These are phyloP conservation scores for Arbutus unedo DNA, from an alignment of 148 eudicot species.

Conservation along the genomic window DNA sequence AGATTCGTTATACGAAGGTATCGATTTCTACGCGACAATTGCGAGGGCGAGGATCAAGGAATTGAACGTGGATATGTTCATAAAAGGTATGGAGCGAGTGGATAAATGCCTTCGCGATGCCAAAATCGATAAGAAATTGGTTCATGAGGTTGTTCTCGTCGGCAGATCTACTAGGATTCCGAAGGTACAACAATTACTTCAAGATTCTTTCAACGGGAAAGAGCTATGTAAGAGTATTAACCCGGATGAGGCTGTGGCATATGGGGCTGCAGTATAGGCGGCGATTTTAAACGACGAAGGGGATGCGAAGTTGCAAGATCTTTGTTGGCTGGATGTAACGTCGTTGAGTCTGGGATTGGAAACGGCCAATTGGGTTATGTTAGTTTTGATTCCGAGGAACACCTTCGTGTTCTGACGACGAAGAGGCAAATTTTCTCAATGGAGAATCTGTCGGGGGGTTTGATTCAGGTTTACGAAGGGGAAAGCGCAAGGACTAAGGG, in stretches of 20 bases:
- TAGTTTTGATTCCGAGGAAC: neutral
- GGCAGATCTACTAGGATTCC: neutral
- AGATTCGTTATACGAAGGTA: constrained; percentile 15
- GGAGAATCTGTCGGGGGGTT: constrained; percentile 13
- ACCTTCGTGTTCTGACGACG: neutral
- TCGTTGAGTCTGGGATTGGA: neutral
- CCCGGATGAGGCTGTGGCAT: constrained; percentile 15
- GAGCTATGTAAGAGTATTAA: constrained; percentile 15
- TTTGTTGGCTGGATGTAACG: neutral
- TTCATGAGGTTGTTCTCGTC: neutral
- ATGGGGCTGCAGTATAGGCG: constrained; percentile 5
- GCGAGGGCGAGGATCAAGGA: neutral
- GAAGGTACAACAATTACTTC: neutral
- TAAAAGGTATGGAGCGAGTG: neutral
- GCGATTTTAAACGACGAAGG: neutral
- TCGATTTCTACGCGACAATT: constrained; percentile 14
- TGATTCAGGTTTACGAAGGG: constrained; percentile 14
- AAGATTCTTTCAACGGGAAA: constrained; percentile 11
- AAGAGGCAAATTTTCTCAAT: neutral
- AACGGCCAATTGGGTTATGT: neutral
- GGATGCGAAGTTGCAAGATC: neutral
- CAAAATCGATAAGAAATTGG: neutral
- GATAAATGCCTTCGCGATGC: neutral
- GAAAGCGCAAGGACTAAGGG: constrained; percentile 4
- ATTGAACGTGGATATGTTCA: neutral